Base-by-base conservation (phyloP, 345 rosid genomes). In the Moricandia moricandioides region DNA sequence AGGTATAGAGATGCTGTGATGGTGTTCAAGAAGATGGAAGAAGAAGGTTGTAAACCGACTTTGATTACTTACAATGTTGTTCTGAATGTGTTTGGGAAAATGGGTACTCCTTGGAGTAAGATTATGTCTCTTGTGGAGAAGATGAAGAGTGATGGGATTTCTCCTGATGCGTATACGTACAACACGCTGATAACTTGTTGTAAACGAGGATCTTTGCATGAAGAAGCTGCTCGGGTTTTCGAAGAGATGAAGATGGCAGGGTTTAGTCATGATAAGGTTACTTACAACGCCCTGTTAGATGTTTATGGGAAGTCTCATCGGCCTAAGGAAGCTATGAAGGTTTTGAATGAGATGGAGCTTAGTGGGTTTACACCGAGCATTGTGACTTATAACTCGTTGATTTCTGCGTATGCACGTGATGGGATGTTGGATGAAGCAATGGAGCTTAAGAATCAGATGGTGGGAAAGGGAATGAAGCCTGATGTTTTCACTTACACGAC, bases 91-190 rank as follows among this genome's bases (percentile, higher is more conserved):
- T 87, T 86, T 77, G 97, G 99, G 45, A 90, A 95, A 82, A 90
- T 95, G 97, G 99, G 97, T 47, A 90, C 88, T 93, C 87, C 90
- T n/a, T 95, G 99, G 99, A 88, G 77, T 78, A 89, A 87, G 85
- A 84, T 89, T 62, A 79, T 49, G 11, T 85, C 81, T 57, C 84
- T 91, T 17, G 82, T 88, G 7, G 83, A 88, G 58, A 85, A 80
- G 55, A 95, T 95, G 90, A 88, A 86, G 84, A 81, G 59, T 18
- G 71, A 83, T 1, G 93, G 91, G 73, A 72, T 88, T 82, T 54
- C 73, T 18, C 93, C 90, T 0, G 97, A 95, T 79, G 86, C 81
- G 0, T 92, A 89, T 71, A 95, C 99, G 8, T 95, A 86, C 14
- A 95, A 95, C 52, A 95, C 97, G 0, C 91, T 90, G 47, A 95